phyloP scores from a whole-genome alignment of 2,329 filamentous ascomycete genomes.

The Endothia cerciana region DNA sequence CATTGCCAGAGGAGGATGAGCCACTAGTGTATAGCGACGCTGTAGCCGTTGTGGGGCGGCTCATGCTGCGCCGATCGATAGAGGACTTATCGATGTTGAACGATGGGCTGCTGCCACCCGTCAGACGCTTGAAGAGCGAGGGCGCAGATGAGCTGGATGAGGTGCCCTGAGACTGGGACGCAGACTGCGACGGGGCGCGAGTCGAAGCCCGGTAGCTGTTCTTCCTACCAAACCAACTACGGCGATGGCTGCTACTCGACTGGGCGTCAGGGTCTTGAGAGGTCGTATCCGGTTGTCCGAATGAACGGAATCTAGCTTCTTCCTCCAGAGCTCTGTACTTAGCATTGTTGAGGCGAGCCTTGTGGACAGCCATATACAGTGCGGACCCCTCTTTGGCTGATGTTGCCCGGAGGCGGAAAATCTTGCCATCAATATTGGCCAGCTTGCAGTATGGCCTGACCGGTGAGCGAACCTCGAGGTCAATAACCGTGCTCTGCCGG shows the following conservation, averaged over 20 bases:
- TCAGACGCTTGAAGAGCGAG: slow-evolving; percentile 80
- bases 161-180: slow-evolving; percentile 71
- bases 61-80: slow-evolving; percentile 53
- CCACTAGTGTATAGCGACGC: slow-evolving; percentile 66
- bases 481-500: slow-evolving; percentile 86
- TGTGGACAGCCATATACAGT: slow-evolving; percentile 85
- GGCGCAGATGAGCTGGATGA: slow-evolving; percentile 65
- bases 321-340: slow-evolving; percentile 76
- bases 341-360: slow-evolving; percentile 87
- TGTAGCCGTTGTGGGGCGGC: slow-evolving; percentile 54
- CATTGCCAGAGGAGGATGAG: slow-evolving; percentile 54
- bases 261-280: slow-evolving; percentile 52
- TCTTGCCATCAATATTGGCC: slow-evolving; percentile 64
- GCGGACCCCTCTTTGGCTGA: slow-evolving; percentile 77
- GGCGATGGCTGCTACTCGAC: slow-evolving; percentile 49
- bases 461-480: slow-evolving; percentile 91
- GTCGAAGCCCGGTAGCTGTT: slow-evolving; percentile 68
- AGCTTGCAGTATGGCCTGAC: slow-evolving; percentile 74
- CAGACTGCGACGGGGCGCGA: slow-evolving; percentile 66
- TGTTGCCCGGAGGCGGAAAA: slow-evolving; percentile 88
- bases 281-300: slow-evolving; percentile 58
- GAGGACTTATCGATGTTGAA: slow-evolving; percentile 87
- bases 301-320: slow-evolving; percentile 73
- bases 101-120: slow-evolving; percentile 66
- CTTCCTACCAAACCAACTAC: slow-evolving; percentile 65